Base-by-base conservation (phyloP, 192 early-diverging fungal genomes). In the Coemansia sp. region DNA sequence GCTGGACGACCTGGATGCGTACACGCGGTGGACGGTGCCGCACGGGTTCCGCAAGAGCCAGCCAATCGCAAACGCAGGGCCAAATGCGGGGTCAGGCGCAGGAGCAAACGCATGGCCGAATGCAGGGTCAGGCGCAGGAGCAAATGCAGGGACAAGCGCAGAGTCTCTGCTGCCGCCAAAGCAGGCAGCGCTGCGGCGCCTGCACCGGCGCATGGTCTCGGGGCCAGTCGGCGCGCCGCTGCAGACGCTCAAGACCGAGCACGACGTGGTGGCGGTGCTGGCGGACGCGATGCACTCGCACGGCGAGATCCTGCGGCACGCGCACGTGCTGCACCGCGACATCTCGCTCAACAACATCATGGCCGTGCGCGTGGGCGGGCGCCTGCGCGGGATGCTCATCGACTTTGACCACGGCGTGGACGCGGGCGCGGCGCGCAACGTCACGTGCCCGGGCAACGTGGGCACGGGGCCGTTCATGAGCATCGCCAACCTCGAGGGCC, bases 381-480 rank as follows among this genome's bases (percentile, higher is more conserved):
- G 29, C 1, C 24, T 72, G 45, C 60, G 61, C 10, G 75, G 76
- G 6, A 68, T 79, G 70, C 50, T 79, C 25, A 72, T 79, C 1
- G 76, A 79, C 56, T 79, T 67, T 55, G 76, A 79, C 53, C 64
- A 78, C 42, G 65, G 65, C 14, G 50, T 65, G 19, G 63, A 61
- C 21, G 35, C 30, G 2, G 19, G 22, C 9, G 61, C 60, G 1
- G 44, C 38, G 27, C 55, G 66, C 58, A 78, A 72, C 61, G 24
- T 11, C 11, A n/a, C 9, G 14, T 29, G 21, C 1, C 68, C 75
- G 4, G 69, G 69, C n/a, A 61, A 65, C 32, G 63, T 73, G 1
- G 76, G 76, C 24, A 79, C 76, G 0, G 62, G 58, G 1, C 76
- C 76, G 27, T 79, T 72, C 30, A 79, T 79, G 76, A 72, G 69